Base-by-base conservation (phyloP, 2,329 filamentous ascomycete genomes). In the Colletotrichum tabaci region DNA sequence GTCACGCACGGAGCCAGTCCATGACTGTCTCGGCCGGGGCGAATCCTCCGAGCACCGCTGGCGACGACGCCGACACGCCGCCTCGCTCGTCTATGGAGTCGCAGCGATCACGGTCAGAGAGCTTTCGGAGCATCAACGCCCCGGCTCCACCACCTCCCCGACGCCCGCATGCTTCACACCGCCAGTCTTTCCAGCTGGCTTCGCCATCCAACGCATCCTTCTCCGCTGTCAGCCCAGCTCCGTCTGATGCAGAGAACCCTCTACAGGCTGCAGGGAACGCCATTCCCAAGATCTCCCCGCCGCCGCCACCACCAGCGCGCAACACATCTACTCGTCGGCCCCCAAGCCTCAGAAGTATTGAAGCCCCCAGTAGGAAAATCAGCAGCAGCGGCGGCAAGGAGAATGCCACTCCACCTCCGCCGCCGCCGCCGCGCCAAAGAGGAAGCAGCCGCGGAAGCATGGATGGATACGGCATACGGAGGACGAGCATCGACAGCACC, bases 131-230 rank as follows among this genome's bases (percentile, higher is more conserved):
- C 67, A 76, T 79, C 21, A 80, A 81, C 65, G 84, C 82, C 0
- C 88, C 87, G 0, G 84, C 86, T 10, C 88, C 89, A 18, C 88
- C 89, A 21, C 88, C 89, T 1, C 87, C 89, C 10, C 83, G 88
- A 55, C 84, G 89, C 40, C 84, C 84, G 8, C 81, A 81, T 42
- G 82, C 83, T 57, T 77, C 74, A 18, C 77, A 81, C n/a, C 82
- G 78, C 47, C 79, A 79, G 23, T 74, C 74, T 13, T 61, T 53
- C 35, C 60, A 53, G 35, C 52, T 67, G 10, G 60, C 67, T 12
- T 61, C 72, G 12, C 61, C 72, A 5, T 66, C 69, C 2, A 44
- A 30, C 26, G 30, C 63, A 2, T 73, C 64, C 13, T 67, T 72
- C 23, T 23, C 65, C 23, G 53, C 44, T 13, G 47, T 57, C 58